Evolutionary conservation across 176 grass and related monocot species (phyloP).

Genomic region (Bromus sterilis): DNA sequence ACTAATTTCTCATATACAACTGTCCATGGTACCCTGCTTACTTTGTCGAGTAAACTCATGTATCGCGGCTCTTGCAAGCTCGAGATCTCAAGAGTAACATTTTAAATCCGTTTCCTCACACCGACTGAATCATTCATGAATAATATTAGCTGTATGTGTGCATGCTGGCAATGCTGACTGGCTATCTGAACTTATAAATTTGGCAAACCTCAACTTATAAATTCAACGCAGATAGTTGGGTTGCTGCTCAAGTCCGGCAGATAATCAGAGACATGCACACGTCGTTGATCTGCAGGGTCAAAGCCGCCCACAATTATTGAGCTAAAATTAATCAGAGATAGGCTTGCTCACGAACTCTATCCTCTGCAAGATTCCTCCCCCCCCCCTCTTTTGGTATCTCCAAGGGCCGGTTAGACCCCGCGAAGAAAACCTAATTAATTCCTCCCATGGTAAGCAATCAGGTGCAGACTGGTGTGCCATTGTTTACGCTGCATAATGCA

Average conservation of each 20-base stretch:
- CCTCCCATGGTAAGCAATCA: conserved; percentile 14
- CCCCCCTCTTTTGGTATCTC: conserved; percentile 24
- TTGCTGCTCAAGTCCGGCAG: not conserved
- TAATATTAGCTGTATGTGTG: not conserved
- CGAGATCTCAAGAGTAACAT: conserved; percentile 4
- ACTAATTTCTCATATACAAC: not conserved
- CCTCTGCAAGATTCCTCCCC: conserved; percentile 23
- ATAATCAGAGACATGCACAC: too few species aligned
- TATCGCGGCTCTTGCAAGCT: conserved; percentile 19
- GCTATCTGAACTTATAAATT: conserved; percentile 13
- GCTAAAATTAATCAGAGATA: not conserved
- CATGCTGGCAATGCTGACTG: not conserved
- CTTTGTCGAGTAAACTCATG: conserved; percentile 19
- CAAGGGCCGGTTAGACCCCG: conserved; percentile 30
- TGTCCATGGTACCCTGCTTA: not conserved
- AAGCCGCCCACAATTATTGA: conserved; percentile 31
- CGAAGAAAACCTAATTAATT: not conserved
- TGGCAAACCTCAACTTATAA: not conserved
- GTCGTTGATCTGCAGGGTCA: conserved; percentile 19
- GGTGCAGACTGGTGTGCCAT: not conserved
- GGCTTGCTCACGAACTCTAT: conserved; percentile 29
- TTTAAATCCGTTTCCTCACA: not conserved
- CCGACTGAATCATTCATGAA: not conserved
- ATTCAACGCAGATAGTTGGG: not conserved
- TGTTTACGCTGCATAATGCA: conserved; percentile 24